Evolutionary conservation across 768 basidiomycete species (phyloP), one percentile per base, ranked within the genome.

Genomic region (Lentinula lateritia): DNA sequence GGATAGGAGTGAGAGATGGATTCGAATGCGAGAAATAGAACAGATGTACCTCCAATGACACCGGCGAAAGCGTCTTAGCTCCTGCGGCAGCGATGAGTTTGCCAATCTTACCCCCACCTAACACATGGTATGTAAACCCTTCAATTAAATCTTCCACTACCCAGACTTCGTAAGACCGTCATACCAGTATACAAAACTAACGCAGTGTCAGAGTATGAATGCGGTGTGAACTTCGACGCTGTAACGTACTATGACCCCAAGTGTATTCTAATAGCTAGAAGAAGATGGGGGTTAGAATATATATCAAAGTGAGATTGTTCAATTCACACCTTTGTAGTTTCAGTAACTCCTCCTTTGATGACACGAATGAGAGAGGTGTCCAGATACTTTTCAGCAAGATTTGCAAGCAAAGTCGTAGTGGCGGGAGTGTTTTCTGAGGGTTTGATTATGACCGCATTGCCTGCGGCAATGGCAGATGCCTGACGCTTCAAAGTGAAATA

Each of bases 371-470:
- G 69, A 36, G 84, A 80, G 0, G 75, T 71, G 70, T 95, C 93
- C 62, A 95, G 66, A 67, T 95, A 95, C 67, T 89, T 84, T 2
- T 85, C 85, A 6, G 92, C 43, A 6, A 93, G 80, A 66, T 91
- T 86, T 0, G 86, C 80, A 15, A 92, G 68, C 10, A 93, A 78
- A 9, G 79, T 66, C 46, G 82, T 83, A 3, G 77, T 74, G 1
- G 81, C 79, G 0, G 87, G 83, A 0, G 83, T 75, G 2, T 83
- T 73, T 67, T 95, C 93, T 1, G 93, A 89, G 0, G 90, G 90
- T 70, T 95, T 95, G 56, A 93, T 50, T 5, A 88, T 73, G 3
- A 82, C 83, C 0, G 88, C 77, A 66, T 87, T 87, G 6, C 93
- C 93, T 2, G 92, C 90, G 0, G 92, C 87, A 43, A 95, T 82